A percentile compares a stretch with the other conserved stretches of the same genome.
Conservation (phyloP, 768 basidiomycete genomes). For the Pluteus cervinus region DNA sequence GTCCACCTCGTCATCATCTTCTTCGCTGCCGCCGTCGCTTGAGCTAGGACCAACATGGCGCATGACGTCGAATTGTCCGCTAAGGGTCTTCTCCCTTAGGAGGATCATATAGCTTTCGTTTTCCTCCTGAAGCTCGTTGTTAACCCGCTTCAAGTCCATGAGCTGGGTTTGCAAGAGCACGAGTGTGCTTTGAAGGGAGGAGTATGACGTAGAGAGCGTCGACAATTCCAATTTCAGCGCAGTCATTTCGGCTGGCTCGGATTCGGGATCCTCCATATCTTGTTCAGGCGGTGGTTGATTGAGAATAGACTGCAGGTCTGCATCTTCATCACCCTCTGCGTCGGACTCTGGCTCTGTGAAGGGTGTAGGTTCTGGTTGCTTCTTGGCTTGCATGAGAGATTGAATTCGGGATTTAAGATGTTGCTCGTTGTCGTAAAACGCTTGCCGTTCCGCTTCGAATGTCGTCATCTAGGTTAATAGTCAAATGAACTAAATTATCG, state of each 20-base stretch:
- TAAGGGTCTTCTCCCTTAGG: conserved; percentile 84
- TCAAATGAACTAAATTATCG: conserved; percentile 7
- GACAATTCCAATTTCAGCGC: conserved; percentile 78
- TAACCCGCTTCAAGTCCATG: conserved; percentile 81
- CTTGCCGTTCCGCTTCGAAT: conserved; percentile 88
- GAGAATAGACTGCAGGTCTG: conserved; percentile 12
- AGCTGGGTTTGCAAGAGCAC: conserved; percentile 82
- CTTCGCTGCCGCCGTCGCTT: conserved; percentile 32
- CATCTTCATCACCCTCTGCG: conserved; percentile 33
- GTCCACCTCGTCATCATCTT: conserved; percentile 33
- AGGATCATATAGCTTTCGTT: conserved; percentile 97
- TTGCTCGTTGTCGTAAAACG: conserved; percentile 91
- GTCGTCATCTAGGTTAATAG: conserved; percentile 56
- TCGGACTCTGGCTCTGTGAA: conserved; percentile 32
- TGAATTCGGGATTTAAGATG: conserved; percentile 89
- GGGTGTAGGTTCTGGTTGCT: conserved; percentile 36
- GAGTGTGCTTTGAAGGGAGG: conserved; percentile 78
- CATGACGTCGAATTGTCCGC: conserved; percentile 77
- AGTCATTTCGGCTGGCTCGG: conserved; percentile 85
- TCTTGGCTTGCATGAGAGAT: conserved; percentile 65
- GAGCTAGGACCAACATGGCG: conserved; percentile 55
- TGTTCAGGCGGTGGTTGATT: conserved; percentile 22
- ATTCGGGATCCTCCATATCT: conserved; percentile 56
- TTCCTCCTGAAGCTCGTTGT: conserved; percentile 86
- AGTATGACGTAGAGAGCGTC: conserved; percentile 79